These are phyloP conservation scores for Pichia terricola DNA, from an alignment of 1,139 yeast genomes.

Conservation along the genomic window DNA sequence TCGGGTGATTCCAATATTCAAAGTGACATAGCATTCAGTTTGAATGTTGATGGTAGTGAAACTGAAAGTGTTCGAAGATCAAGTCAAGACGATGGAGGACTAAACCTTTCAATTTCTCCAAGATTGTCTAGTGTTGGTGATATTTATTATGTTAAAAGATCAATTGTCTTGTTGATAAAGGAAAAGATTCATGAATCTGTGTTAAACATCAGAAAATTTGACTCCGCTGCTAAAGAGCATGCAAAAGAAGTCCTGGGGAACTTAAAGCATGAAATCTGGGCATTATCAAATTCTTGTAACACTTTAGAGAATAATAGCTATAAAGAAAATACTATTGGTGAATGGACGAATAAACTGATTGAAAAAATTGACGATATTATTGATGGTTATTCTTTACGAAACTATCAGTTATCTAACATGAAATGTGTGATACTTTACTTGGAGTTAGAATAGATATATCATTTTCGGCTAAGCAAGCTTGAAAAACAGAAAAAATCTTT, in stretches of 20 bases:
- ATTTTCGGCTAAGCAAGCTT: no score
- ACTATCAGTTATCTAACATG: slow-evolving; percentile 18
- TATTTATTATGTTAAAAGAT: slow-evolving; percentile 26
- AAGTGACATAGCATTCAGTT: slow-evolving; percentile 3
- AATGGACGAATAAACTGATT: slow-evolving; percentile 17
- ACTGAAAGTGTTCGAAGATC: no score
- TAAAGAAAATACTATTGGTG: slow-evolving; percentile 10
- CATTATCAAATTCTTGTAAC: slow-evolving; percentile 16
- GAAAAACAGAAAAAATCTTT: no score
- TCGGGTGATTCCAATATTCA: slow-evolving; percentile 1
- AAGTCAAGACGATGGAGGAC: neutral
- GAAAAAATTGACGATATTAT: slow-evolving; percentile 15
- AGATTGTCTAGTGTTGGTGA: slow-evolving; percentile 29
- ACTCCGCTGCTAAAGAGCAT: slow-evolving; percentile 11
- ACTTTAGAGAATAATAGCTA: slow-evolving; percentile 15
- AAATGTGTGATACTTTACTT: slow-evolving; percentile 10
- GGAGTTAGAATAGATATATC: neutral
- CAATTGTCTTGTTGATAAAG: slow-evolving; percentile 28
- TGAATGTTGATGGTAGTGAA: slow-evolving; percentile 4
- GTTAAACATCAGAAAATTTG: slow-evolving; percentile 10
- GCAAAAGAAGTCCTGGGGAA: slow-evolving; percentile 11
- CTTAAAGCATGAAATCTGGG: slow-evolving; percentile 17
- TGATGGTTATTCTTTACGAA: slow-evolving; percentile 23
- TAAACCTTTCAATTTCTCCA: slow-evolving; percentile 18
- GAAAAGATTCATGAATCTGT: slow-evolving; percentile 17